phyloP scores from a whole-genome alignment of 495 filamentous ascomycete species.

The Talaromyces thailandensis region DNA sequence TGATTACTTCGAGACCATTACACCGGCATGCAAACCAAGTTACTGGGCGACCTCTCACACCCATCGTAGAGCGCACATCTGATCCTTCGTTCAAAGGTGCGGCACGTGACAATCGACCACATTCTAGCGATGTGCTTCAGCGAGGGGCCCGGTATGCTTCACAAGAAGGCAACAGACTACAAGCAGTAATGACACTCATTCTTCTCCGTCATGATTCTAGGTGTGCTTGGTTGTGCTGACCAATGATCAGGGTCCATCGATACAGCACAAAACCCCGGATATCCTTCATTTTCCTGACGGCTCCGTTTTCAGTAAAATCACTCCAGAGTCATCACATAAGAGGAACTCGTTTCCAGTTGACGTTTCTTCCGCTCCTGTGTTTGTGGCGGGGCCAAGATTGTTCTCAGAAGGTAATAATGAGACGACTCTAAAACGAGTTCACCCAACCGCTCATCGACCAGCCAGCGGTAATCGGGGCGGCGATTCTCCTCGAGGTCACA shows the following conservation, averaged over 20 bases:
- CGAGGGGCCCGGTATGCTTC: not conserved
- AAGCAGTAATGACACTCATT: not conserved
- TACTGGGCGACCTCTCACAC: not conserved
- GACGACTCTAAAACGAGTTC: constrained; percentile 10
- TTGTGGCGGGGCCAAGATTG: constrained; percentile 27
- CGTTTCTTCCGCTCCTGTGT: constrained; percentile 23
- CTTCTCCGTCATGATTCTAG: not conserved
- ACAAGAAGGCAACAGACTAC: not conserved
- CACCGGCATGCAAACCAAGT: not conserved
- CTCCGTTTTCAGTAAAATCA: constrained; percentile 9
- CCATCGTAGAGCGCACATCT: not conserved
- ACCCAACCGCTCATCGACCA: constrained; percentile 10
- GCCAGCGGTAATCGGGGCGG: constrained; percentile 13
- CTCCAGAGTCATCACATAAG: constrained; percentile 13
- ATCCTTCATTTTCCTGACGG: constrained; percentile 11
- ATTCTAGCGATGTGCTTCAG: not conserved
- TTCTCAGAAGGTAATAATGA: constrained; percentile 10
- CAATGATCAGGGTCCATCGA: not conserved
- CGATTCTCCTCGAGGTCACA: constrained; percentile 19
- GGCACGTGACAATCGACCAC: not conserved
- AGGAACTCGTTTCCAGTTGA: constrained; percentile 10
- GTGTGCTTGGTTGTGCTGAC: not conserved
- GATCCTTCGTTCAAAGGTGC: not conserved
- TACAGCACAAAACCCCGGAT: constrained; percentile 8
- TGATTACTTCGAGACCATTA: not conserved